Evolutionary conservation across 768 basidiomycete genomes (phyloP).

Genomic region (Saitozyma sp.): DNA sequence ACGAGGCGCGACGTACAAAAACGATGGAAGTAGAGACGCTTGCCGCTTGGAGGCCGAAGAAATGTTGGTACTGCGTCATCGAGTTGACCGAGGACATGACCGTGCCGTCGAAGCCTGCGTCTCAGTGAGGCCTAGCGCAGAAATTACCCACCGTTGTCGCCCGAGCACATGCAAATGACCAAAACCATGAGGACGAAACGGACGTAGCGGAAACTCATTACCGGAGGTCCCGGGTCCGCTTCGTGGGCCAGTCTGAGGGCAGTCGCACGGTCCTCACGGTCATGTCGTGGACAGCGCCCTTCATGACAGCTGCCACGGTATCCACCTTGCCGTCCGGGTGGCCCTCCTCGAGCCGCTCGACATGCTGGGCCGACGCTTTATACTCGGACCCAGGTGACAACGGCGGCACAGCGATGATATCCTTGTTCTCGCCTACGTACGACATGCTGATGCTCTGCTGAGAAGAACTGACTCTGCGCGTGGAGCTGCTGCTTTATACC

Average conservation of each 20-base stretch:
- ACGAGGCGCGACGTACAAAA: constrained; percentile 28
- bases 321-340: not conserved
- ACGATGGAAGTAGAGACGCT: constrained; percentile 57
- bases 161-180: constrained; percentile 9
- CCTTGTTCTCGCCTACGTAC: too few species aligned
- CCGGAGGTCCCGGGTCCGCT: constrained; percentile 20
- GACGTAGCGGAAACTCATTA: constrained; percentile 4
- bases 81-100: constrained; percentile 62
- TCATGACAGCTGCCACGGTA: not conserved
- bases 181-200: constrained; percentile 6
- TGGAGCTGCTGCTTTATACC: too few species aligned
- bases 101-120: constrained; percentile 61
- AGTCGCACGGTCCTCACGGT: constrained; percentile 20
- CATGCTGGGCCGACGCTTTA: too few species aligned
- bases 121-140: too few species aligned
- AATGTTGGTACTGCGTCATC: constrained; percentile 57
- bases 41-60: constrained; percentile 57
- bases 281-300: constrained; percentile 17
- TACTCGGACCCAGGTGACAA: too few species aligned
- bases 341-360: too few species aligned
- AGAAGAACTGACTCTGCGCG: too few species aligned
- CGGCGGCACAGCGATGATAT: too few species aligned
- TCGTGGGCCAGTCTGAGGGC: constrained; percentile 22
- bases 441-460: too few species aligned
- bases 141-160: constrained; percentile 53